phyloP scores from a whole-genome alignment of 2,329 filamentous ascomycete species.

The Diaporthe humulicola region DNA sequence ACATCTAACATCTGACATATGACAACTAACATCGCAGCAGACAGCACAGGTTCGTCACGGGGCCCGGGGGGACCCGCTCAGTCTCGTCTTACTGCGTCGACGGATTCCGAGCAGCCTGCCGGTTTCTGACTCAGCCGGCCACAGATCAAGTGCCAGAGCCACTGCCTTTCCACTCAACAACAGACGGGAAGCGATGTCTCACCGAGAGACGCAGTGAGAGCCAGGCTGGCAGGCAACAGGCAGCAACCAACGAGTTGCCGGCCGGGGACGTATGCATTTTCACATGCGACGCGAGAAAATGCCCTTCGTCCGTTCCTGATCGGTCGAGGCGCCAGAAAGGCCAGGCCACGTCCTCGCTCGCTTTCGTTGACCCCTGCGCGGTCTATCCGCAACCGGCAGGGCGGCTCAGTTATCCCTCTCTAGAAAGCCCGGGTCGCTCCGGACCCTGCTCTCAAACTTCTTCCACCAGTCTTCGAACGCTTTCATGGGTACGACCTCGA shows the following conservation, averaged over 20 bases:
- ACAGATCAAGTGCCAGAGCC: background rate
- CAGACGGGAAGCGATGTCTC: background rate
- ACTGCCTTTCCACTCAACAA: background rate
- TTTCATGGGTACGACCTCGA: constrained; percentile 92
- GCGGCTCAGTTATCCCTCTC: constrained; percentile 66
- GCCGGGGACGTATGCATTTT: constrained; percentile 2
- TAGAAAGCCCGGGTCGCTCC: constrained; percentile 88
- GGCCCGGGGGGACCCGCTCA: background rate
- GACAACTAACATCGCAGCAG: background rate
- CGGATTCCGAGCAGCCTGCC: background rate
- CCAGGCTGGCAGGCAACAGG: background rate
- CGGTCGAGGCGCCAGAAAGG: constrained; percentile 1
- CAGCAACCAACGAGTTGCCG: background rate
- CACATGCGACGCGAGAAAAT: background rate
- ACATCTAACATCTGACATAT: constrained; percentile 2
- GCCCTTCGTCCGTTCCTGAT: background rate
- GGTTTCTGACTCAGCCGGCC: constrained; percentile 18
- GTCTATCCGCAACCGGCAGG: background rate
- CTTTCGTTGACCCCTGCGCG: background rate
- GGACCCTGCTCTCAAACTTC: constrained; percentile 91
- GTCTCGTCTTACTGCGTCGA: constrained; percentile 21
- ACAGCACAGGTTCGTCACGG: background rate
- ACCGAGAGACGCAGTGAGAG: background rate
- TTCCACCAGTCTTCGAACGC: constrained; percentile 98
- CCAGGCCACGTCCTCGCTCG: background rate